These are phyloP conservation scores for Posidonia australis DNA, from an alignment of 106 monocot genomes.

Conservation along the genomic window DNA sequence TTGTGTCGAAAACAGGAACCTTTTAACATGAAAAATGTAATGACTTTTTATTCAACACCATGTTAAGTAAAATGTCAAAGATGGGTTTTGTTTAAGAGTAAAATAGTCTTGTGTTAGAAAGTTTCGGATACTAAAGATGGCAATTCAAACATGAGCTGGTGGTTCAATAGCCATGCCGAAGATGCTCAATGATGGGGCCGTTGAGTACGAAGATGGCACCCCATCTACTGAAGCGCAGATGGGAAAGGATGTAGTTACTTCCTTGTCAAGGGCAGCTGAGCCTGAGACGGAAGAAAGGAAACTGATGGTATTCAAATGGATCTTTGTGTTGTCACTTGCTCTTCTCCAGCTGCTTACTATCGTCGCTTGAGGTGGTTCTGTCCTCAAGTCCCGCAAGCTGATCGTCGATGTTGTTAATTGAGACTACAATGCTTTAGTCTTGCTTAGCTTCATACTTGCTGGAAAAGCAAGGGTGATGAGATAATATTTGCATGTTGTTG, in stretches of 20 bases:
- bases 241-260: slow-evolving; percentile 95
- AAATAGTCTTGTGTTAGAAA: too few species aligned
- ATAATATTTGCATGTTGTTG: too few species aligned
- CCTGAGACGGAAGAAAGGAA: slow-evolving; percentile 95
- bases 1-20: too few species aligned
- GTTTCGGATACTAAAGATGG: too few species aligned
- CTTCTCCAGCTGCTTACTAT: slow-evolving; percentile 84
- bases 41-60: too few species aligned
- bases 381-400: slow-evolving; percentile 64
- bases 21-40: too few species aligned
- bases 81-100: too few species aligned
- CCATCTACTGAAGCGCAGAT: slow-evolving; percentile 97
- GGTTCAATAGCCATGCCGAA: slow-evolving; percentile 97
- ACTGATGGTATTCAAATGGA: slow-evolving; percentile 94
- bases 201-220: slow-evolving; percentile 95
- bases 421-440: too few species aligned
- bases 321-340: slow-evolving; percentile 67
- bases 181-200: slow-evolving; percentile 93
- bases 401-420: slow-evolving; percentile 69
- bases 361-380: slow-evolving; percentile 71
- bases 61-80: too few species aligned
- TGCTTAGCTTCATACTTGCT: too few species aligned
- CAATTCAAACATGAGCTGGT: too few species aligned
- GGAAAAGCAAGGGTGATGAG: too few species aligned
- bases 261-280: slow-evolving; percentile 88